Percentiles rank a stretch among this genome's conserved stretches.
These are phyloP conservation scores for Lactifluus pinguis DNA, from an alignment of 768 basidiomycete species.

Conservation along the genomic window DNA sequence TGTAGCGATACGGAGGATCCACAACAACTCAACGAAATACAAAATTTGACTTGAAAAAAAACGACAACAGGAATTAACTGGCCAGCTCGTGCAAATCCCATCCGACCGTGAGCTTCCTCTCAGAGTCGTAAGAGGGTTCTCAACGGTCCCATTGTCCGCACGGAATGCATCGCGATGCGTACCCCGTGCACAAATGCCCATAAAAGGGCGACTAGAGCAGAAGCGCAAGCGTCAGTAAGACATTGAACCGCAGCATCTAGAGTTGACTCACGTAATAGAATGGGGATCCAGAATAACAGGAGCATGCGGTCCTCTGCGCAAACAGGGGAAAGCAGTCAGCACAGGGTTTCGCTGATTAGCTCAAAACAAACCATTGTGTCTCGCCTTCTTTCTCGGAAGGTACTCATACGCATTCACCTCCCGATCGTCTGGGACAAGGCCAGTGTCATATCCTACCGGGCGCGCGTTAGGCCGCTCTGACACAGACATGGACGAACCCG, in stretches of 20 bases:
- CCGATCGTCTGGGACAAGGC: constrained; percentile 43
- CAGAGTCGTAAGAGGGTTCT: constrained; percentile 15
- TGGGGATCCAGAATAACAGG: constrained; percentile 78
- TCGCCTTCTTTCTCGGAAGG: constrained; percentile 38
- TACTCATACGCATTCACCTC: constrained; percentile 66
- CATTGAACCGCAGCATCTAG: background rate
- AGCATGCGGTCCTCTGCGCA: constrained; percentile 74
- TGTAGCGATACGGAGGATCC: constrained; percentile 7
- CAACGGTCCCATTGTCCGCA: constrained; percentile 15
- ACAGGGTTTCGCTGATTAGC: background rate
- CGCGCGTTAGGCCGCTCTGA: constrained; percentile 26
- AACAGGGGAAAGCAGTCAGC: constrained; percentile 2
- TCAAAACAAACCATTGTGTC: constrained; percentile 55
- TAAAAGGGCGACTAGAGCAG: constrained; percentile 25
- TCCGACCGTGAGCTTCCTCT: background rate
- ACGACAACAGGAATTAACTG: background rate
- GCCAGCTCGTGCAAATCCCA: background rate
- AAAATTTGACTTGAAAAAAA: background rate
- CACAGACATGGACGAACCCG: constrained; percentile 20
- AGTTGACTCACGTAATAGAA: constrained; percentile 57
- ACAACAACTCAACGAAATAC: background rate
- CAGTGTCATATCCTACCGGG: constrained; percentile 36
- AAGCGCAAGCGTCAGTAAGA: background rate
- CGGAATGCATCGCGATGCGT: constrained; percentile 16
- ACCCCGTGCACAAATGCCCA: constrained; percentile 28